A percentile compares a stretch with the other conserved stretches of the same genome.
Conservation (phyloP, 2,329 filamentous ascomycete genomes). For the Aspergillus fructus region DNA sequence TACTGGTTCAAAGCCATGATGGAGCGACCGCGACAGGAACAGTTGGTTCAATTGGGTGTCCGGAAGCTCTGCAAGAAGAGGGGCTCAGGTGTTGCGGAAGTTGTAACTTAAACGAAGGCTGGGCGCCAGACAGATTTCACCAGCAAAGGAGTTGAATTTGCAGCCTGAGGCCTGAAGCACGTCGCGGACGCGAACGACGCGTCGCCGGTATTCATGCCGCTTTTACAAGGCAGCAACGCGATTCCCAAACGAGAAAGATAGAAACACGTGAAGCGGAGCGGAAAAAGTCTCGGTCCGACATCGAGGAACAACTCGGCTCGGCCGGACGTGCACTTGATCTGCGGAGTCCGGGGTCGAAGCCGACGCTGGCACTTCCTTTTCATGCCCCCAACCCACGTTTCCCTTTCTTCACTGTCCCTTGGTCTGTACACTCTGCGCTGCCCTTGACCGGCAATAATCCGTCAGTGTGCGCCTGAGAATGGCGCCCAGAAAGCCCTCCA, state of each 20-base stretch:
- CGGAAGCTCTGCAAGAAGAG: constrained; percentile 16
- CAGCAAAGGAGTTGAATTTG: constrained; percentile 8
- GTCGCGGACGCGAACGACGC: constrained; percentile 32
- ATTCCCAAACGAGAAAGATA: constrained; percentile 11
- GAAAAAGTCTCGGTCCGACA: constrained; percentile 34
- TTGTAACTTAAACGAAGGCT: constrained; percentile 8
- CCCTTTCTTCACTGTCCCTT: constrained; percentile 7
- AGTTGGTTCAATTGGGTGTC: constrained; percentile 19
- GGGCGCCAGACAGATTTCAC: constrained; percentile 12
- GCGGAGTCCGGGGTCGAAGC: constrained; percentile 26
- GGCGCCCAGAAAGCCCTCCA: constrained; percentile 54
- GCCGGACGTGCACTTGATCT: constrained; percentile 25
- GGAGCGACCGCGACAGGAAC: constrained; percentile 32
- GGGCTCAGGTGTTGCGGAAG: constrained; percentile 14
- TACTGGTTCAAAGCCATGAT: constrained; percentile 83
- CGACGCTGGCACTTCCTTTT: constrained; percentile 20
- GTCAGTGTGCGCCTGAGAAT: constrained; percentile 30
- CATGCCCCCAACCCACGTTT: neutral
- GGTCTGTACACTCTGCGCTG: constrained; percentile 7
- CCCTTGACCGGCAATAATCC: constrained; percentile 9
- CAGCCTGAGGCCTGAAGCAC: constrained; percentile 20
- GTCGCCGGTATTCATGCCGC: constrained; percentile 10
- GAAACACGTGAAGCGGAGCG: constrained; percentile 29
- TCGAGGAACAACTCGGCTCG: constrained; percentile 14
- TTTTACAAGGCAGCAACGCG: constrained; percentile 5